These are phyloP conservation scores for Plantago major DNA, from an alignment of 257 asterid species.

Conservation along the genomic window DNA sequence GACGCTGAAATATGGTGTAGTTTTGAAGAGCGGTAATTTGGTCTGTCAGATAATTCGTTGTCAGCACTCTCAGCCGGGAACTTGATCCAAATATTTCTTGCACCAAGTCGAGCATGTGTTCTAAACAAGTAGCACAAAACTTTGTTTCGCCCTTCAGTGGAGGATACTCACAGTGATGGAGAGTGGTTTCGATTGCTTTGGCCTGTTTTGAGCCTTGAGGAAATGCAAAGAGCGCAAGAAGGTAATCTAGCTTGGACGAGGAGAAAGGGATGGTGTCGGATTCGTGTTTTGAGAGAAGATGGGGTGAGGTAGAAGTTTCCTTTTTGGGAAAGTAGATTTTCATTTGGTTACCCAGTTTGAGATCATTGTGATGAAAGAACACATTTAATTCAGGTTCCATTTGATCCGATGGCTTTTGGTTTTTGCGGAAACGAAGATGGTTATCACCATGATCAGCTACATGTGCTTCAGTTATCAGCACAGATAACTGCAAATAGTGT, in stretches of 20 bases:
- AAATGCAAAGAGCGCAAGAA: conserved; percentile 47
- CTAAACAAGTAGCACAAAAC: conserved; percentile 71
- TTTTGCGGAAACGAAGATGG: conserved; percentile 23
- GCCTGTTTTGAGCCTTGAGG: conserved; percentile 53
- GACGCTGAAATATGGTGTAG: conserved; percentile 45
- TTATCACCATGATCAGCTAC: conserved; percentile 9
- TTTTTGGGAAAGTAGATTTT: conserved; percentile 49
- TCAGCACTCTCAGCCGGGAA: conserved; percentile 32
- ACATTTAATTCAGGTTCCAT: conserved; percentile 52
- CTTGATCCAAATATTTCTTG: conserved; percentile 24
- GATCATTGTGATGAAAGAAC: conserved; percentile 47
- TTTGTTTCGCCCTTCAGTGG: conserved; percentile 62
- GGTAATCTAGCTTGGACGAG: conserved; percentile 32
- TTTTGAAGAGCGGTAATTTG: conserved; percentile 38
- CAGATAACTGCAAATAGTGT: conserved; percentile 25
- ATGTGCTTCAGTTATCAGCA: conserved; percentile 26
- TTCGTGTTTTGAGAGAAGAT: conserved; percentile 51
- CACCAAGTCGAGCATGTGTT: conserved; percentile 59
- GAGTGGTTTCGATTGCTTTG: conserved; percentile 51
- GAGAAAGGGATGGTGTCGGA: conserved; percentile 71
- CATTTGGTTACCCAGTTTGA: conserved; percentile 44
- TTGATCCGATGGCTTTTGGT: conserved; percentile 18
- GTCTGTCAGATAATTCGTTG: conserved; percentile 40
- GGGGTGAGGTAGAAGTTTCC: conserved; percentile 52
- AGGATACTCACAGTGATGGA: conserved; percentile 60